Evolutionary conservation across 371 early-diverging fungal species (phyloP).

Genomic region (Mucor plumbeus): DNA sequence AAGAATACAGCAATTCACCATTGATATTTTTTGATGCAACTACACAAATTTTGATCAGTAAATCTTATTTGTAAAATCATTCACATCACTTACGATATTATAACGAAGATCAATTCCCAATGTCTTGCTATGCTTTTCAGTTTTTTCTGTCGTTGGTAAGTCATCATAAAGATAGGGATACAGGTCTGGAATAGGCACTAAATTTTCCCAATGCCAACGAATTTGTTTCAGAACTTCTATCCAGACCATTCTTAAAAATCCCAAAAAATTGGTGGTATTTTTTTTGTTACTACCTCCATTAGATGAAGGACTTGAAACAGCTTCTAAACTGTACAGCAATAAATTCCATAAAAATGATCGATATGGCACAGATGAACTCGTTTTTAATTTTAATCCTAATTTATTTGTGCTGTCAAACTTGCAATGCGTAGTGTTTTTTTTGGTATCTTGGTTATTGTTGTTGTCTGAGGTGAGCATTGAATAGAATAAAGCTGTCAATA

Average conservation of each 20-base stretch:
- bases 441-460: neutral
- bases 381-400: constrained; percentile 55
- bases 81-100: constrained; percentile 52
- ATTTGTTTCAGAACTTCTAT: constrained; percentile 63
- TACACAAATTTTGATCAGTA: constrained; percentile 5
- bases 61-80: no score
- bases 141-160: neutral
- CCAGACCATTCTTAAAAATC: constrained; percentile 71
- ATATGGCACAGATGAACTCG: constrained; percentile 64
- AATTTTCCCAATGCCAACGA: constrained; percentile 70
- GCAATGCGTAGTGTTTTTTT: neutral
- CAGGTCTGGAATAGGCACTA: constrained; percentile 60
- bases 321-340: constrained; percentile 57
- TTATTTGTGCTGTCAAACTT: constrained; percentile 25
- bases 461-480: neutral
- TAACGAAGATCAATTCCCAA: constrained; percentile 75
- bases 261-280: constrained; percentile 49
- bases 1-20: constrained; percentile 88
- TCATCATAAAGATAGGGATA: constrained; percentile 37
- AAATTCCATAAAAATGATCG: constrained; percentile 76
- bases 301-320: constrained; percentile 37
- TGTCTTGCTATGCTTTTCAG: constrained; percentile 22
- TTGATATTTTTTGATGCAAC: constrained; percentile 88
- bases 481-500: constrained; percentile 30
- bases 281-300: constrained; percentile 7